Evolutionary conservation across 176 grass and related monocot species (phyloP).

Genomic region (Aegilops sharonensis): DNA sequence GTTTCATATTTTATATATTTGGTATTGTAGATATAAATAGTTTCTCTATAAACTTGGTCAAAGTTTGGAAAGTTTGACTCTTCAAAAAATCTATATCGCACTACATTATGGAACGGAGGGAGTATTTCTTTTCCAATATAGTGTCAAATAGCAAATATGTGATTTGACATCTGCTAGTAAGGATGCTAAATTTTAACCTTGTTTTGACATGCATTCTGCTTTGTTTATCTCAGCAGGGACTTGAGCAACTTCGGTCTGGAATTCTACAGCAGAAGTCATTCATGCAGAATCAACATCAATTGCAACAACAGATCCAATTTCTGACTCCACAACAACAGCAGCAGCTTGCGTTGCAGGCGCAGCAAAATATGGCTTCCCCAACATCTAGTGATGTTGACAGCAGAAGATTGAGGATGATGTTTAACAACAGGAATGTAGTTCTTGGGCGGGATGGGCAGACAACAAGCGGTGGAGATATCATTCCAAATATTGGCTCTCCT

Average conservation of each 20-base stretch:
- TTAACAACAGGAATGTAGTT: conserved; percentile 66
- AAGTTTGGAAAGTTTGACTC: no score
- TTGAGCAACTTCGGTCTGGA: conserved; percentile 72
- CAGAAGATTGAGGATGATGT: conserved; percentile 80
- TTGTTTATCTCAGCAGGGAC: conserved; percentile 43
- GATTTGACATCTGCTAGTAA: conserved; percentile 13
- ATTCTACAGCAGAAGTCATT: conserved; percentile 69
- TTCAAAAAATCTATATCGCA: no score
- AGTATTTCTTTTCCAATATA: conserved; percentile 3
- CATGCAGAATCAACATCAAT: conserved; percentile 66
- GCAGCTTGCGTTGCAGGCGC: conserved; percentile 65
- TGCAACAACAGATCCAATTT: conserved; percentile 73
- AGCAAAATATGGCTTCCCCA: conserved; percentile 73
- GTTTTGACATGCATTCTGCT: background rate
- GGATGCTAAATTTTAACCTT: background rate
- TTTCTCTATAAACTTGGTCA: no score
- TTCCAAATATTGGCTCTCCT: conserved; percentile 71
- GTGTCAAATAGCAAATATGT: background rate
- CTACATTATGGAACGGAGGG: no score
- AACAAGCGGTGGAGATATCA: conserved; percentile 60
- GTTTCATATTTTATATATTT: no score
- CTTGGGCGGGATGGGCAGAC: conserved; percentile 69
- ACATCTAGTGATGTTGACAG: conserved; percentile 73
- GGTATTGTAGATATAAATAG: no score
- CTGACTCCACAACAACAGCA: conserved; percentile 77